Evolutionary conservation across 1,139 yeast species (phyloP).

Genomic region (Geotrichum fermentans): DNA sequence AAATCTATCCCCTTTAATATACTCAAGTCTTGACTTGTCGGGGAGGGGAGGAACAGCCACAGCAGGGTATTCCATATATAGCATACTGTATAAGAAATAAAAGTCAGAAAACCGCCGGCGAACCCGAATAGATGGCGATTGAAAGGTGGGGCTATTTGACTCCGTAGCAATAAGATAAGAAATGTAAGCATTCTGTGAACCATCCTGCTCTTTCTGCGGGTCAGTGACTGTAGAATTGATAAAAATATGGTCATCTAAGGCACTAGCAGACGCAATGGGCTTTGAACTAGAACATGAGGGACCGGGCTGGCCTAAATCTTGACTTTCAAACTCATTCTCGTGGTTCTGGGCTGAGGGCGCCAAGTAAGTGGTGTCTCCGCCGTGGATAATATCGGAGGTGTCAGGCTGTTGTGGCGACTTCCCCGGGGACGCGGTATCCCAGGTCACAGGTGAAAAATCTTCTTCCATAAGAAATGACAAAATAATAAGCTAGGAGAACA

Average conservation of each 20-base stretch:
- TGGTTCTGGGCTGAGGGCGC: neutral
- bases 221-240: constrained; percentile 47
- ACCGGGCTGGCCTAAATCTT: neutral
- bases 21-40: constrained; percentile 84
- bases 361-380: neutral
- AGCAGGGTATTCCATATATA: constrained; percentile 75
- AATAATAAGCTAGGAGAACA: neutral
- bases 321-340: neutral
- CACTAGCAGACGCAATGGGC: constrained; percentile 1
- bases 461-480: constrained; percentile 10
- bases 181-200: constrained; percentile 68
- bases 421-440: constrained; percentile 10
- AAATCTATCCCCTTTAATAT: constrained; percentile 90
- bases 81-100: constrained; percentile 66
- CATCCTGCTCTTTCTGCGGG: constrained; percentile 78
- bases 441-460: constrained; percentile 17
- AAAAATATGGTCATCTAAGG: constrained; percentile 16
- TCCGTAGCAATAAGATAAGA: constrained; percentile 72
- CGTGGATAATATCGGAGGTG: no score
- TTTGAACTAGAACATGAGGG: neutral
- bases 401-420: constrained; percentile 13
- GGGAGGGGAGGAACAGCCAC: constrained; percentile 90
- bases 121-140: constrained; percentile 47
- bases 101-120: constrained; percentile 83
- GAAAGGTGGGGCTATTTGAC: constrained; percentile 45